These are phyloP conservation scores for Petunia hybrid DNA, from an alignment of 305 asterid genomes.

Conservation along the genomic window DNA sequence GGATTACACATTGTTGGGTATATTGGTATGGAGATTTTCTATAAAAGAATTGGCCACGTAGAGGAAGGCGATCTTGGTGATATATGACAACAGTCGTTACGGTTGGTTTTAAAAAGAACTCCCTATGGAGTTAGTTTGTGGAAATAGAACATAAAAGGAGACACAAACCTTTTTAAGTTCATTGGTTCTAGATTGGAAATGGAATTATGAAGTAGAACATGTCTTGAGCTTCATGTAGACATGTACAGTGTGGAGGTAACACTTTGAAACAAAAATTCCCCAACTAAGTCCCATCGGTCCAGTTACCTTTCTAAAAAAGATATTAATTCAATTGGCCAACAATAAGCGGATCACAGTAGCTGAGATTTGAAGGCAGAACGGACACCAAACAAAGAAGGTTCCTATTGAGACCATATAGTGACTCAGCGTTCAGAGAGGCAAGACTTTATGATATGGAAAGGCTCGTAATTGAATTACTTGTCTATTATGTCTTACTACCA, in stretches of 20 bases:
- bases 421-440: not conserved
- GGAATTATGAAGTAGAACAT: not conserved
- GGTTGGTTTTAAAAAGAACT: not conserved
- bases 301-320: no score
- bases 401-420: not conserved
- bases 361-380: not conserved
- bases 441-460: constrained; percentile 3
- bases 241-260: not conserved
- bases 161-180: not conserved
- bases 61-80: not conserved
- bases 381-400: constrained; percentile 17
- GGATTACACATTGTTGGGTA: not conserved
- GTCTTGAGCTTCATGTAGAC: not conserved
- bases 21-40: not conserved
- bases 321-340: not conserved
- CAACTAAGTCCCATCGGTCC: constrained; percentile 1
- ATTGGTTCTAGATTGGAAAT: not conserved
- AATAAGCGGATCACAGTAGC: not conserved
- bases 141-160: not conserved
- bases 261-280: not conserved
- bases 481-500: not conserved
- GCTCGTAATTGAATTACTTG: not conserved
- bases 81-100: not conserved
- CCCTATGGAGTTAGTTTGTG: not conserved
- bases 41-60: not conserved